Evolutionary conservation across 352 stramenopile genomes (phyloP).

Genomic region (Pythium scleroteichum): DNA sequence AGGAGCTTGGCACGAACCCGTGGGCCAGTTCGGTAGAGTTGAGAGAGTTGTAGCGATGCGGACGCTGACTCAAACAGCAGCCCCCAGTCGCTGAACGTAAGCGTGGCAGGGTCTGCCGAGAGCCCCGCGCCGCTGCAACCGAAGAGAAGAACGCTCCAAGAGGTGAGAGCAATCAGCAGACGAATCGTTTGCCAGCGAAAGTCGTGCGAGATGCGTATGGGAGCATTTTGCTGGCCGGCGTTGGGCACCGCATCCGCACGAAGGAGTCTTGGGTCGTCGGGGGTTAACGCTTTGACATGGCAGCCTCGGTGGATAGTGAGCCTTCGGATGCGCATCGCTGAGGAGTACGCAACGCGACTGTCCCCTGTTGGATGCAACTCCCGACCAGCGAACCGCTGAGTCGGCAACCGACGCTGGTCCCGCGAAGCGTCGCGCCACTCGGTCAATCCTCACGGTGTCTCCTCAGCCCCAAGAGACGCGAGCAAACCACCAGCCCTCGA

Average conservation of each 20-base stretch:
- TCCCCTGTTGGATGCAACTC: too few relatives aligned
- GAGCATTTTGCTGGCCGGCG: too few relatives aligned
- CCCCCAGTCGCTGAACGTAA: slow-evolving; percentile 19
- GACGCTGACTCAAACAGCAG: slow-evolving; percentile 6
- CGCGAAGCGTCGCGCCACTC: slow-evolving; percentile 7
- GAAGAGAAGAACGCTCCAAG: not conserved
- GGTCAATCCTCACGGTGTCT: slow-evolving; percentile 1
- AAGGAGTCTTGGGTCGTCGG: not conserved
- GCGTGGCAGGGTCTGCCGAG: not conserved
- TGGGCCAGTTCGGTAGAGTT: slow-evolving; percentile 26
- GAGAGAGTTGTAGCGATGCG: slow-evolving; percentile 10
- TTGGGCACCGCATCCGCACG: too few relatives aligned
- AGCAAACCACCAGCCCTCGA: not conserved
- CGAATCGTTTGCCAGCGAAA: not conserved
- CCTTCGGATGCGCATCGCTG: slow-evolving; percentile 17
- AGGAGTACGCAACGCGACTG: not conserved
- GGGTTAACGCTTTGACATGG: not conserved
- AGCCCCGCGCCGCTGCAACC: not conserved
- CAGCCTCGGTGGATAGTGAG: not conserved
- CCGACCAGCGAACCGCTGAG: not conserved
- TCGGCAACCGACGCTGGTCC: not conserved
- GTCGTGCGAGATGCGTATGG: too few relatives aligned
- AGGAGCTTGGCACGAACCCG: slow-evolving; percentile 34
- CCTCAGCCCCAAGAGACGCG: not conserved
- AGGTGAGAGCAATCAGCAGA: not conserved